Evolutionary conservation across 805 yeast genomes (phyloP).

Genomic region (Wickerhamiella galacta): DNA sequence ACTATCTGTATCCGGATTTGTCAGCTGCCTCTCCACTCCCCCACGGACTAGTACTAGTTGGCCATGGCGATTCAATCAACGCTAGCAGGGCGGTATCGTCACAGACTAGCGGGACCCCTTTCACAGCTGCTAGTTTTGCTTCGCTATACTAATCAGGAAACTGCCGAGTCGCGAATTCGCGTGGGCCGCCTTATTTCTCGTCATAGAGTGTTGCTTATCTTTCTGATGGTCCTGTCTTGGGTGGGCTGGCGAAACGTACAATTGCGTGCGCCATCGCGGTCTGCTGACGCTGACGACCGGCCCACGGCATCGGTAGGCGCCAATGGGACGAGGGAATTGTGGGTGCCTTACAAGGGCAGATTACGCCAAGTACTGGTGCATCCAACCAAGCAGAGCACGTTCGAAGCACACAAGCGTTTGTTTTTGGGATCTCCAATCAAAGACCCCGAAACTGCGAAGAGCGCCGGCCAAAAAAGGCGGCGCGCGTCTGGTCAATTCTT

Average conservation of each 20-base stretch:
- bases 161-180: neutral
- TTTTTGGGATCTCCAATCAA: conserved; percentile 2
- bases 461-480: neutral
- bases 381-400: conserved; percentile 6
- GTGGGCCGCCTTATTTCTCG: neutral
- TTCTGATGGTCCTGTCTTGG: neutral
- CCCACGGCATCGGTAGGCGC: conserved; percentile 1
- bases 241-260: conserved; percentile 2
- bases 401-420: conserved; percentile 11
- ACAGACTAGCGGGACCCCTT: neutral
- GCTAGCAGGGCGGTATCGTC: neutral
- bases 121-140: neutral
- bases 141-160: neutral
- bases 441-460: neutral
- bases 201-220: neutral
- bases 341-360: conserved; percentile 11
- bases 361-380: conserved; percentile 4
- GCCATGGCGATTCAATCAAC: neutral
- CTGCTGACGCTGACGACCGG: conserved; percentile 4
- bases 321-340: conserved; percentile 6
- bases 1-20: too few species aligned
- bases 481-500: conserved; percentile 43
- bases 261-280: conserved; percentile 1
- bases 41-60: neutral
- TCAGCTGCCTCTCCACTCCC: too few species aligned